Evolutionary conservation across 768 basidiomycete species (phyloP), one percentile per base, ranked within the genome.

Genomic region (Mycena maculata): DNA sequence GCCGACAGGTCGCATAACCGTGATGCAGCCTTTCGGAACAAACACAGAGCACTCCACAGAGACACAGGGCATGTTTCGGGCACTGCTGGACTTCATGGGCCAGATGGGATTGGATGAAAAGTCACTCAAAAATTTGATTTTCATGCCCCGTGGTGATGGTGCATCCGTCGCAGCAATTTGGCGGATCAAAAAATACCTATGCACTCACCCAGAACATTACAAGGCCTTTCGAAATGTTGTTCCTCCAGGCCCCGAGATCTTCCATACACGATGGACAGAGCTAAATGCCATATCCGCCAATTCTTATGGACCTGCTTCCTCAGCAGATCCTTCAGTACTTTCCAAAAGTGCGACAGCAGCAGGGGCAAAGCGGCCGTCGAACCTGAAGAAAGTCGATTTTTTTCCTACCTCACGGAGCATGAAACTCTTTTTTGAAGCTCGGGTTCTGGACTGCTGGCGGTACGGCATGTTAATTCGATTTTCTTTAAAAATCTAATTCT

Each of bases 351-450:
- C 67, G 11, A 45, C 56, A 16, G 67, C 70, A 13, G 62, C 68
- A 6, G 66, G 66, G 15, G 63, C 68, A 12, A 70, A 73, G 55
- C 53, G 61, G 2, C 72, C 72, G 1, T 48, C 53, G 5, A 71
- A 73, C 49, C 65, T 69, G 49, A 71, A 65, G 62, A 74, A 66
- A 23, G 71, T 65, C 68, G 67, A 70, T 53, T 76, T 63, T 55
- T 71, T 69, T 61, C 73, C 60, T 44, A 73, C 68, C 5, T 67
- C 68, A 22, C 60, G 72, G 27, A 71, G 70, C 38, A 65, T 73
- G 65, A 65, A 52, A 23, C 53, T 71, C 11, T 61, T 71, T 58
- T 73, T 66, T 53, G 70, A 73, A 41, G 68, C 70, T 16, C 72
- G 59, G 16, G 58, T 60, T 25, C 18, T 60, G n/a, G 58, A 60